Evolutionary conservation across 805 yeast species (phyloP).

Genomic region (Kregervanrija fluxuum): DNA sequence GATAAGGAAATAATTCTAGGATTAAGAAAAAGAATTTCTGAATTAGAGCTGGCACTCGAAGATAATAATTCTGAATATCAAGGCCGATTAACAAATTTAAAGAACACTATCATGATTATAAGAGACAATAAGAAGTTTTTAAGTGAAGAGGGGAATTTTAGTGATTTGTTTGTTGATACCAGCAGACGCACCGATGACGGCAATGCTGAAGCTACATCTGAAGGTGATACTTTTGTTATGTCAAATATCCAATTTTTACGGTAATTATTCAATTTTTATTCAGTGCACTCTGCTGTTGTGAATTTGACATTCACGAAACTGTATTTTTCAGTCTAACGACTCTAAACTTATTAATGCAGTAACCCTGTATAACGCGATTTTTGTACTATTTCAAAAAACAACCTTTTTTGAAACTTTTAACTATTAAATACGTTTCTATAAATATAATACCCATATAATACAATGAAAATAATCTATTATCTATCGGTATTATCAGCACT

Average conservation of each 20-base stretch:
- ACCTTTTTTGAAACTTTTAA: no score
- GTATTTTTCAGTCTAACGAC: no score
- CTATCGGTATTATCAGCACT: background rate
- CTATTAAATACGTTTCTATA: no score
- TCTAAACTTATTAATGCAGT: no score
- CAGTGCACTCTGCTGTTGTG: no score
- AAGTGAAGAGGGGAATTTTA: background rate
- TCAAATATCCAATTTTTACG: conserved; percentile 8
- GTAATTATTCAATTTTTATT: background rate
- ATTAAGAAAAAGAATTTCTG: conserved; percentile 7
- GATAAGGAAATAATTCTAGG: conserved; percentile 3
- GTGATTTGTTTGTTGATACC: background rate
- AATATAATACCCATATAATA: no score
- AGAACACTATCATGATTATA: conserved; percentile 16
- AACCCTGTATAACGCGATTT: no score
- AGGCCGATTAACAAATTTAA: conserved; percentile 11
- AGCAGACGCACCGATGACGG: conserved; percentile 2
- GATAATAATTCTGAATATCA: conserved; percentile 12
- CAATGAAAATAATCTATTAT: no score
- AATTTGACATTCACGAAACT: no score
- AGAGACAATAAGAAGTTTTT: conserved; percentile 16
- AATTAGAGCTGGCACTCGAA: conserved; percentile 13
- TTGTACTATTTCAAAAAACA: no score
- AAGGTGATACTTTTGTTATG: conserved; percentile 11
- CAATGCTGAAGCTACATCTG: background rate